These are phyloP conservation scores for Gentiana macrophylla DNA, from an alignment of 257 asterid genomes.

Conservation along the genomic window DNA sequence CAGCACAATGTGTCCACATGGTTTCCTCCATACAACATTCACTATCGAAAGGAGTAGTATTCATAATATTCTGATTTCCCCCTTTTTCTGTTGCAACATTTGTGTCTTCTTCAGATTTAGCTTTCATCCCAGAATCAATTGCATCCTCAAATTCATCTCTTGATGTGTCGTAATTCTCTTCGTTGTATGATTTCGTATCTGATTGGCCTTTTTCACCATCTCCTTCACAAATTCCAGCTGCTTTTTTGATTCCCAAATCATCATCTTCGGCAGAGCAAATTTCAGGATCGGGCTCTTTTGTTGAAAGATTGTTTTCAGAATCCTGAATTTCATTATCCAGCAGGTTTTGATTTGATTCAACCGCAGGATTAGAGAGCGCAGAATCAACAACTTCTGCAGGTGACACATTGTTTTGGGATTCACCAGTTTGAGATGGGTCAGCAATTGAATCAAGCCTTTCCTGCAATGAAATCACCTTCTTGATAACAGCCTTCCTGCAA, in stretches of 20 bases:
- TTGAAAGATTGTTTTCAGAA: too few relatives aligned
- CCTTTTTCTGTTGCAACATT: background rate
- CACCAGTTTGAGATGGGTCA: background rate
- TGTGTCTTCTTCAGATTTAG: background rate
- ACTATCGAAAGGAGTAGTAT: background rate
- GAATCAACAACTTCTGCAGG: too few relatives aligned
- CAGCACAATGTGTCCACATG: background rate
- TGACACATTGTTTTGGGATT: too few relatives aligned
- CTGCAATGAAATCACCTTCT: slow-evolving; percentile 58
- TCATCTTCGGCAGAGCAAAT: too few relatives aligned
- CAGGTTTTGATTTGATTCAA: too few relatives aligned
- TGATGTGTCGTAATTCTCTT: background rate
- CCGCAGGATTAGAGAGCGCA: too few relatives aligned
- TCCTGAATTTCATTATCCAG: too few relatives aligned
- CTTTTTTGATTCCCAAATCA: background rate
- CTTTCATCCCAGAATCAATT: background rate
- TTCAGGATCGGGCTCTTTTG: too few relatives aligned
- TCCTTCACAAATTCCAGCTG: slow-evolving; percentile 1
- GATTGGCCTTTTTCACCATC: slow-evolving; percentile 19
- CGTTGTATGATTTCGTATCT: slow-evolving; percentile 11
- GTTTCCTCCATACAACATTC: slow-evolving; percentile 7
- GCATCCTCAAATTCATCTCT: background rate
- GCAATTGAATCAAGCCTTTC: slow-evolving; percentile 50
- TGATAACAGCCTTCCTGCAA: slow-evolving; percentile 54
- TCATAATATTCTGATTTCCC: background rate